phyloP scores from a whole-genome alignment of 345 rosid species.

The Brassica rapa region DNA sequence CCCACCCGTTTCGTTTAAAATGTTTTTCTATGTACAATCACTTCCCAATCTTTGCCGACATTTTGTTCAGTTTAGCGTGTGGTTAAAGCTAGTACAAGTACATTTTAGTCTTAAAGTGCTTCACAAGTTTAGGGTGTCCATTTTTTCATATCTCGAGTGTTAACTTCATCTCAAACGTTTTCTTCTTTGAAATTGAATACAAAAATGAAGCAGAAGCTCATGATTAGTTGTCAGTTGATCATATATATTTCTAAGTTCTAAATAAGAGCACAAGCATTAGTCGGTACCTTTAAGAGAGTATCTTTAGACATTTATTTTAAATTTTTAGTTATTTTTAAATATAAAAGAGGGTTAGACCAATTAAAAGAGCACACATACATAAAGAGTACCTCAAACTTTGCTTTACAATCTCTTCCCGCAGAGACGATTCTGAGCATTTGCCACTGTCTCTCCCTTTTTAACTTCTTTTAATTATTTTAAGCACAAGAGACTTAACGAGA shows the following conservation, averaged over 20 bases:
- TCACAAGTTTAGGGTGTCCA: slow-evolving; percentile 3
- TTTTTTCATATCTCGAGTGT: neutral
- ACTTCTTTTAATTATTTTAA: no score
- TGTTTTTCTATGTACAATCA: slow-evolving; percentile 14
- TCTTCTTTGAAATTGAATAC: neutral
- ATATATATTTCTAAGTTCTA: neutral
- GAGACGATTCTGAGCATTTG: no score
- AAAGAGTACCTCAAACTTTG: no score
- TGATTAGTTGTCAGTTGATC: neutral
- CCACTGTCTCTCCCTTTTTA: no score
- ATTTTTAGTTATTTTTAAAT: no score
- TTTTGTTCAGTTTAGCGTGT: slow-evolving; percentile 1
- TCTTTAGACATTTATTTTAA: no score
- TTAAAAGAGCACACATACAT: no score
- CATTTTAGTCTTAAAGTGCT: neutral
- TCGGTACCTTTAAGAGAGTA: no score
- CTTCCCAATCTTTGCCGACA: slow-evolving; percentile 39
- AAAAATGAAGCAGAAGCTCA: neutral
- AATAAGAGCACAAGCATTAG: no score
- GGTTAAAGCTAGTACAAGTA: slow-evolving; percentile 10
- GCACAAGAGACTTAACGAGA: no score
- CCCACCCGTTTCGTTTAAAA: slow-evolving; percentile 22
- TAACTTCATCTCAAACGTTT: neutral
- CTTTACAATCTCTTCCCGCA: no score
- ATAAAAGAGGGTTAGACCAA: no score